A percentile compares a stretch with the other conserved stretches of the same genome.
Evolutionary conservation across 148 eudicot species (phyloP).

Genomic region (Rhododendron vialii): DNA sequence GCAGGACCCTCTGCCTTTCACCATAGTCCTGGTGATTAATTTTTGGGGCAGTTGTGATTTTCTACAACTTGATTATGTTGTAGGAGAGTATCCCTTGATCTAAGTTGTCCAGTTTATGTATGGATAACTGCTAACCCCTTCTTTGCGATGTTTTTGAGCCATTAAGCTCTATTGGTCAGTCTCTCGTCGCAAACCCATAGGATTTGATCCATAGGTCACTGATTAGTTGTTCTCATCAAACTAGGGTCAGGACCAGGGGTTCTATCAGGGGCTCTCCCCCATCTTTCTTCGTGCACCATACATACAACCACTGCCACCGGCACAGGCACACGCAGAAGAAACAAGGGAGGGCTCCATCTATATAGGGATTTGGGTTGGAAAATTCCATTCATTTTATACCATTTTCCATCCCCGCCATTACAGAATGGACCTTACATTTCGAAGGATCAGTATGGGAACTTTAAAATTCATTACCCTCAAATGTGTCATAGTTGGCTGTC

Average conservation of each 20-base stretch:
- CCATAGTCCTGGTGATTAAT: neutral
- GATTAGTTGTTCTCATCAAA: neutral
- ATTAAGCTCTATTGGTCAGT: neutral
- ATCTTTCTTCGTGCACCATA: neutral
- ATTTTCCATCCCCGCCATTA: neutral
- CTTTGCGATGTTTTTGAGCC: neutral
- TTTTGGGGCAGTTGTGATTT: neutral
- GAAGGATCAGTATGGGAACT: neutral
- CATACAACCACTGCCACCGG: neutral
- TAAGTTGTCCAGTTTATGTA: neutral
- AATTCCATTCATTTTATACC: neutral
- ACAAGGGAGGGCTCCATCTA: neutral
- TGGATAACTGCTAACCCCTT: neutral
- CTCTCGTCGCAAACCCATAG: neutral
- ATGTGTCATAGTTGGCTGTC: neutral
- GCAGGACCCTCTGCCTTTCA: neutral
- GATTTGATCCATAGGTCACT: neutral
- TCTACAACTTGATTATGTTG: constrained; percentile 1
- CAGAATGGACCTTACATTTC: neutral
- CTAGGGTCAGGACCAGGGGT: neutral
- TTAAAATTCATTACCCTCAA: neutral
- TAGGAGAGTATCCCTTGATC: constrained; percentile 1
- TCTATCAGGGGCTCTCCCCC: neutral
- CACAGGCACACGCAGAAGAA: neutral
- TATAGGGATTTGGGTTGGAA: neutral